phyloP scores from a whole-genome alignment of 1,284 basidiomycete species.

The Nidula niveotomentosa region DNA sequence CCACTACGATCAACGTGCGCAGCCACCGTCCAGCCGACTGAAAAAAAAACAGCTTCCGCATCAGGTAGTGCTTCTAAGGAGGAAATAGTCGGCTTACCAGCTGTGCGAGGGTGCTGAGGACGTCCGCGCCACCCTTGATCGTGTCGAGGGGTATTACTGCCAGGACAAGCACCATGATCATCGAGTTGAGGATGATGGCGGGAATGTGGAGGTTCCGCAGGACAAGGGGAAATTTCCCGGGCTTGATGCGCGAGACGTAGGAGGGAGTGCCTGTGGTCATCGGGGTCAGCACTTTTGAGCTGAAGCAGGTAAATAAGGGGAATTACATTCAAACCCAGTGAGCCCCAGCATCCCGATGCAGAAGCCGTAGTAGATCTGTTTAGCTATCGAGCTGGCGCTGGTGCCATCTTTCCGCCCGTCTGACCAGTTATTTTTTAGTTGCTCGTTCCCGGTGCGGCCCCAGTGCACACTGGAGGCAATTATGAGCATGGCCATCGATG shows the following conservation, averaged over 20 bases:
- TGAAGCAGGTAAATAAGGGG: conserved; percentile 1
- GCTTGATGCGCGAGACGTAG: conserved; percentile 59
- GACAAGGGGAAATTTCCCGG: conserved; percentile 52
- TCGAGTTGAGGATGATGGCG: conserved; percentile 50
- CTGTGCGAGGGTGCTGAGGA: conserved; percentile 60
- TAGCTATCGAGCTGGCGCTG: conserved; percentile 30
- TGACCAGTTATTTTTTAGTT: conserved; percentile 57
- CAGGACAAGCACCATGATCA: conserved; percentile 56
- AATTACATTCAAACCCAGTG: conserved; percentile 67
- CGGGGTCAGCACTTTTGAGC: not conserved
- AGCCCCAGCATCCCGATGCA: conserved; percentile 70
- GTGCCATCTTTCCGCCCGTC: conserved; percentile 23
- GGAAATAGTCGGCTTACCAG: conserved; percentile 25
- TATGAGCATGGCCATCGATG: conserved; percentile 54
- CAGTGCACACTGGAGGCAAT: conserved; percentile 50
- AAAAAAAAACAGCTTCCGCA: not conserved
- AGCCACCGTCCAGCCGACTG: conserved; percentile 60
- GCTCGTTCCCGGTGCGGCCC: conserved; percentile 44
- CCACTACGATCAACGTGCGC: conserved; percentile 56
- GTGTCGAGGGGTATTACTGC: conserved; percentile 54
- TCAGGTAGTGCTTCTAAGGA: no score
- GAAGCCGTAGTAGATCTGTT: conserved; percentile 59
- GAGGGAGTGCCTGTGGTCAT: conserved; percentile 52
- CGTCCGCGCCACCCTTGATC: conserved; percentile 50
- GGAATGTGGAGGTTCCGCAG: conserved; percentile 65